Evolutionary conservation across 1,284 basidiomycete genomes (phyloP), one percentile per base, ranked within the genome.

Genomic region (Moniliella sp.): DNA sequence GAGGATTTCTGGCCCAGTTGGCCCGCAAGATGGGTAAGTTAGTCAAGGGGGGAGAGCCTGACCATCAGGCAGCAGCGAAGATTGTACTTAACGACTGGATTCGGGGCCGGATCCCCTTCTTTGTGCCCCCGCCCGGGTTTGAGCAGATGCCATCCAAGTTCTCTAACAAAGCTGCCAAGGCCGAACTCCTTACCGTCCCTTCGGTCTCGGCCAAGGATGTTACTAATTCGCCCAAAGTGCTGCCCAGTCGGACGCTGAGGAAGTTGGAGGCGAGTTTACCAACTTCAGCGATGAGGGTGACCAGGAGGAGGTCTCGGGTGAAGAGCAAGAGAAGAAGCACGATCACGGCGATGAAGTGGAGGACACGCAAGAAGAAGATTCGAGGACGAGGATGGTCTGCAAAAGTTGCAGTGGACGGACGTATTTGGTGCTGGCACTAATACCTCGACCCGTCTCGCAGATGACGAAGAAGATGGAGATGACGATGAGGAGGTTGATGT

Each of bases 81-180:
- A 88, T 94, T 63, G 68, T 97, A 28, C 65, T 97, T 48, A 83
- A 78, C 61, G 91, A 97, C 62, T 97, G 91, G 91, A 84, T 93
- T 38, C 69, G 91, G 34, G 91, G 91, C 15, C 78, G 84, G 50
- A 81, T 86, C 50, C 81, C 80, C 18, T 84, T 73, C 66, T 84
- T 82, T 47, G 78, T 80, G 15, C 57, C 75, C 7, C 80, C 81
- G 15, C 52, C 53, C 5, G 19, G 31, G 29, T 44, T 46, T 9
- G 77, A 78, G 32, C 75, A 76, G 7, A 37, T 2, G 62, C 32
- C 19, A 62, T 71, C 43, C 67, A 67, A 50, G 69, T 68, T 37
- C 69, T 71, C 29, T 62, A 64, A 27, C 70, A 72, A 52, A 62
- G 41, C 40, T 13, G 30, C 51, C 15, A 53, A 48, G 15, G 55